These are phyloP conservation scores for Phialemoniopsis sp. DNA, from an alignment of 2,329 filamentous ascomycete genomes.

Conservation along the genomic window DNA sequence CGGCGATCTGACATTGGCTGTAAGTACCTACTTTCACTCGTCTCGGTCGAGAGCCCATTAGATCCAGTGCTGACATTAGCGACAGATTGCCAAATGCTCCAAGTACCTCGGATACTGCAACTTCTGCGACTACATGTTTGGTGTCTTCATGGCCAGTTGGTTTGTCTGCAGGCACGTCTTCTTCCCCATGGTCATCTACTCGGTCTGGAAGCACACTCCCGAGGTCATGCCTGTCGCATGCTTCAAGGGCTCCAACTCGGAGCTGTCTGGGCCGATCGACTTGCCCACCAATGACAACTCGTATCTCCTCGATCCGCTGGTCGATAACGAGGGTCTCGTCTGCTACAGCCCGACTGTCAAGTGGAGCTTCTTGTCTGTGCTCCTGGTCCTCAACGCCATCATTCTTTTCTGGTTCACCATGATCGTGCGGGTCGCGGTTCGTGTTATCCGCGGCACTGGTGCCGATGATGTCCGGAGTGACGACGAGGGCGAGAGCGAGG, in stretches of 20 bases:
- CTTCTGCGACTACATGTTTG: slow-evolving; percentile 79
- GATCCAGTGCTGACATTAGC: too few relatives aligned
- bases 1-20: slow-evolving; percentile 82
- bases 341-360: slow-evolving; percentile 76
- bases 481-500: slow-evolving; percentile 69
- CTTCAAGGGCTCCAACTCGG: slow-evolving; percentile 53
- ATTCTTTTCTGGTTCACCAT: slow-evolving; percentile 84
- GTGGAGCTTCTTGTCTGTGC: slow-evolving; percentile 70
- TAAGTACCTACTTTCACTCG: slow-evolving; percentile 36
- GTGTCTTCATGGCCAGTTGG: slow-evolving; percentile 82
- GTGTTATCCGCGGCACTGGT: slow-evolving; percentile 69
- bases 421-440: slow-evolving; percentile 78
- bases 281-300: slow-evolving; percentile 46
- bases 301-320: slow-evolving; percentile 72
- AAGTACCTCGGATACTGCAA: slow-evolving; percentile 80
- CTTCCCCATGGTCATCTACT: slow-evolving; percentile 79
- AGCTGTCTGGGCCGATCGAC: slow-evolving; percentile 46
- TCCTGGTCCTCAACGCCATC: slow-evolving; percentile 75
- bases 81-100: slow-evolving; percentile 81
- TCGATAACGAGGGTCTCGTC: slow-evolving; percentile 65
- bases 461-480: slow-evolving; percentile 89
- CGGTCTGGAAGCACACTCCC: slow-evolving; percentile 66
- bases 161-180: slow-evolving; percentile 76
- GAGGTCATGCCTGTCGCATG: slow-evolving; percentile 63
- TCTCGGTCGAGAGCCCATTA: slow-evolving; percentile 1